Evolutionary conservation across 371 early-diverging fungal species (phyloP).

Genomic region (Dichotomocladium elegans): DNA sequence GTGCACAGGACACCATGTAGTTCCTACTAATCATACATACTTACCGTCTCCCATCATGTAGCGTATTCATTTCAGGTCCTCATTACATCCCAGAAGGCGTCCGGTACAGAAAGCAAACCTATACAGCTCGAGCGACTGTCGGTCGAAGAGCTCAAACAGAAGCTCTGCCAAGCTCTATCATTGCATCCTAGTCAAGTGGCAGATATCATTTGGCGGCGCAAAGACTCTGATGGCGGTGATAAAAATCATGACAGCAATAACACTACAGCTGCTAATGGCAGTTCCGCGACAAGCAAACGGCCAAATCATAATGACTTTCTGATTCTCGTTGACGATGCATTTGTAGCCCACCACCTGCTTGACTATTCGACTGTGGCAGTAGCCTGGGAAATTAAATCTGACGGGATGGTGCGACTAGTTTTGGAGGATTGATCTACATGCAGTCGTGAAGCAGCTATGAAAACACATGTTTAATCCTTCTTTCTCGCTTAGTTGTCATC

Average conservation of each 20-base stretch:
- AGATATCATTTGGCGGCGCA: conserved; percentile 16
- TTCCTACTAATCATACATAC: too few relatives aligned
- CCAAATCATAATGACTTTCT: not conserved
- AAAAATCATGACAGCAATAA: not conserved
- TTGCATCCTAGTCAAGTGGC: conserved; percentile 14
- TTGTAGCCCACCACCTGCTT: conserved; percentile 7
- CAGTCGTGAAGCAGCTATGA: too few relatives aligned
- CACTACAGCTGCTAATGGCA: not conserved
- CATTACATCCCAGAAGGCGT: not conserved
- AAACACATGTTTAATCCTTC: too few relatives aligned
- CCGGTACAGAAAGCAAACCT: conserved; percentile 2
- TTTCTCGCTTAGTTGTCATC: too few relatives aligned
- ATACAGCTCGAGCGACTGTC: conserved; percentile 7
- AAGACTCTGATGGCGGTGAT: not conserved
- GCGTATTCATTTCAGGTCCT: too few relatives aligned
- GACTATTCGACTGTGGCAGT: conserved; percentile 7
- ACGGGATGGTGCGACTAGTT: conserved; percentile 7
- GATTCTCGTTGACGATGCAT: conserved; percentile 9
- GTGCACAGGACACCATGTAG: too few relatives aligned
- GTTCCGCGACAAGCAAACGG: not conserved
- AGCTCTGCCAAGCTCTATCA: conserved; percentile 11
- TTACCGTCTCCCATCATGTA: conserved; percentile 2
- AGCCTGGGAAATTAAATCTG: conserved; percentile 19
- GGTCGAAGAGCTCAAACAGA: conserved; percentile 7
- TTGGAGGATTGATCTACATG: not conserved